Evolutionary conservation across 1,284 basidiomycete genomes (phyloP).

Genomic region (Pseudozyma hubeiensis): DNA sequence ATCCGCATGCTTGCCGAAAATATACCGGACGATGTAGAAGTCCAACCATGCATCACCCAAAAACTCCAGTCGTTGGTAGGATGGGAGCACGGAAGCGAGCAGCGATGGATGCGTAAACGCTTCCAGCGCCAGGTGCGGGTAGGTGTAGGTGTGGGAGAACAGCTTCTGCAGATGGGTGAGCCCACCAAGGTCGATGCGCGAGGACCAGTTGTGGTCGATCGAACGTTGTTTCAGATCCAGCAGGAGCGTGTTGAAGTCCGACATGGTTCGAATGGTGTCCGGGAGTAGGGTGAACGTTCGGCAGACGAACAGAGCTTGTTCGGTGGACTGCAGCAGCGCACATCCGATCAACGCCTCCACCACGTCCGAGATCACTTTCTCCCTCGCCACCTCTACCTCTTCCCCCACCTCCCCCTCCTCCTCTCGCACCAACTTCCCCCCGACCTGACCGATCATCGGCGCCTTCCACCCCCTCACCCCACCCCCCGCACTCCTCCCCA

Average conservation of each 20-base stretch:
- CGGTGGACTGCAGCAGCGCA: slow-evolving; percentile 13
- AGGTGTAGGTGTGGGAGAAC: slow-evolving; percentile 40
- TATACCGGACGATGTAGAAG: slow-evolving; percentile 25
- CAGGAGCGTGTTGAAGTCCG: slow-evolving; percentile 27
- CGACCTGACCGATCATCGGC: slow-evolving; percentile 10
- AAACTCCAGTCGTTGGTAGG: slow-evolving; percentile 60
- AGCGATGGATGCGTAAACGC: slow-evolving; percentile 54
- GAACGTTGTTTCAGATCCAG: slow-evolving; percentile 14
- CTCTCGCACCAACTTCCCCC: not conserved
- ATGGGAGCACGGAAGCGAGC: slow-evolving; percentile 34
- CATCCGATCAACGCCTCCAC: slow-evolving; percentile 53
- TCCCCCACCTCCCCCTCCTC: slow-evolving; percentile 8
- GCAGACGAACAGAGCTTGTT: slow-evolving; percentile 14
- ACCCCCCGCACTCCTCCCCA: slow-evolving; percentile 8
- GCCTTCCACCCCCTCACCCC: not conserved
- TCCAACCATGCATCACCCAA: slow-evolving; percentile 59
- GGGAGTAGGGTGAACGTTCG: slow-evolving; percentile 27
- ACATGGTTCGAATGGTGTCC: slow-evolving; percentile 1
- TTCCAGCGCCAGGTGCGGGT: slow-evolving; percentile 56
- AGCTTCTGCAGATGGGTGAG: slow-evolving; percentile 33
- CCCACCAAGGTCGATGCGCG: slow-evolving; percentile 6
- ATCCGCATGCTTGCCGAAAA: slow-evolving; percentile 12
- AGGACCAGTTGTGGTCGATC: slow-evolving; percentile 26
- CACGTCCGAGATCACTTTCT: slow-evolving; percentile 50
- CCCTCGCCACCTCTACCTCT: slow-evolving; percentile 2